Evolutionary conservation across 495 filamentous ascomycete species (phyloP), one percentile per base, ranked within the genome.

Genomic region (Amphirosellinia nigrospora): DNA sequence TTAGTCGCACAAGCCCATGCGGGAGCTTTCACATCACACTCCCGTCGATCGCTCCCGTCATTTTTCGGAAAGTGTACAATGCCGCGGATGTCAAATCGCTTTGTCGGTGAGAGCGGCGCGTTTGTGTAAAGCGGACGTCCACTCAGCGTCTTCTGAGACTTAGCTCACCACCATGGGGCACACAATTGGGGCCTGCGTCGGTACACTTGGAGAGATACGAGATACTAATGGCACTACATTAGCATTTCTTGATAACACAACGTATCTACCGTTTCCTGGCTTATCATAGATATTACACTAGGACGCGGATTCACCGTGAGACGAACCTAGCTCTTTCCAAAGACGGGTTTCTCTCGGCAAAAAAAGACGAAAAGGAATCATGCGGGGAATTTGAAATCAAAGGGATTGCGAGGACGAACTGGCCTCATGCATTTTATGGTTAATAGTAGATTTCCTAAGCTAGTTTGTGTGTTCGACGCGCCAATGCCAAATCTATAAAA

Each of bases 161-260:
- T 38, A 50, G 34, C 16, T 41, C 23, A 19, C n/a, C 34, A 19
- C 30, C 11, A 48, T 19, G 6, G 10, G 38, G 34, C 30, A 62
- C 23, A 34, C 9, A 36, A 53, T 28, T 8, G 0, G 34, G 11
- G 21, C 38, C 16, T 4, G 62, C 39, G 9, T 28, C 38, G n/a
- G 56, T 23, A 23, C 34, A n/a, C 11, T 48, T 43, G 32, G 43
- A 41, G 46, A 9, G 1, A 34, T 53, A 21, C 61, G 46, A 9
- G 1, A 34, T 53, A 21, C 58, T 19, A 26, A 69, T 39, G 56
- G 52, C 45, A 59, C 53, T 19, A n/a, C 53, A 60, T 60, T 26
- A 9, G 16, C 36, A 2, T 34, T 30, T 48, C 28, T 64, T 11
- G 62, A 68, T 45, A 4, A 1, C 7, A 43, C n/a, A 39, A 21